Percentiles rank a stretch among this genome's conserved stretches.
Evolutionary conservation across 176 grass and related monocot genomes (phyloP).

Genomic region (Rhynchospora breviuscula): DNA sequence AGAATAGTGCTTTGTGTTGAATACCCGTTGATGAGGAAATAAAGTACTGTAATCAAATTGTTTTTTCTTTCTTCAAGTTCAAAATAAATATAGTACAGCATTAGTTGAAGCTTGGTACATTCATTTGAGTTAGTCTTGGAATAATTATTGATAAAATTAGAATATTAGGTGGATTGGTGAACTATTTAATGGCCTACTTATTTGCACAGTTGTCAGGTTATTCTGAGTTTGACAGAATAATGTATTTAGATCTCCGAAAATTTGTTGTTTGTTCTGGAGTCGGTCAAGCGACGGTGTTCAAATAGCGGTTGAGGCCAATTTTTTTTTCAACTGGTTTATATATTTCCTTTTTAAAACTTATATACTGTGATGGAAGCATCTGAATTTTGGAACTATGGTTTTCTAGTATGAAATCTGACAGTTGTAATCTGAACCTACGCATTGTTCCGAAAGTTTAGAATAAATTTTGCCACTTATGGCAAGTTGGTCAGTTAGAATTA

Average conservation of each 20-base stretch:
- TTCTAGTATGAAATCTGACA: background rate
- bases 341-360: background rate
- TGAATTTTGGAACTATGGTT: background rate
- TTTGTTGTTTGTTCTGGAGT: background rate
- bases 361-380: background rate
- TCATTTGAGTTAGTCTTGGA: background rate
- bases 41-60: background rate
- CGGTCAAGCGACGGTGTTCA: background rate
- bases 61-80: background rate
- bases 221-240: background rate
- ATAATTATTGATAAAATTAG: background rate
- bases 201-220: background rate
- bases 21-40: background rate
- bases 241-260: background rate
- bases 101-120: background rate
- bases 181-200: background rate
- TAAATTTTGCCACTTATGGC: background rate
- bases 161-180: background rate
- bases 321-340: background rate
- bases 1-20: background rate
- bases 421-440: background rate
- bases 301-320: background rate
- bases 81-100: background rate
- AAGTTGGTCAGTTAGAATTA: background rate
- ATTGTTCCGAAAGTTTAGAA: background rate